Evolutionary conservation across 75 land plant genomes (phyloP).

Genomic region (Selaginella moellendorffii): DNA sequence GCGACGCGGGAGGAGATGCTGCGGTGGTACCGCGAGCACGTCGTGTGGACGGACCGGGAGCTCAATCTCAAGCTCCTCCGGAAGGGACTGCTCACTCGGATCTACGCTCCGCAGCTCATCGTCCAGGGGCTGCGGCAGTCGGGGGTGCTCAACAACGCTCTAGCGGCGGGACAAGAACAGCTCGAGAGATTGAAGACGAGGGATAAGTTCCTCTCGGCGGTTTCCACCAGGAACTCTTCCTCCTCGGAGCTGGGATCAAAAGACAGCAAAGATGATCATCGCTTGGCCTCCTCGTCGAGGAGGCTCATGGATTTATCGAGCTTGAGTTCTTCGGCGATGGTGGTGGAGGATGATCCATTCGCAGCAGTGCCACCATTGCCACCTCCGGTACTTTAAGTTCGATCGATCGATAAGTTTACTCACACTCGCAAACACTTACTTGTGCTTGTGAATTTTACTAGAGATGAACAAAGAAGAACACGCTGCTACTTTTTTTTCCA

Average conservation of each 20-base stretch:
- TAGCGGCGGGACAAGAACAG: slow-evolving; percentile 21
- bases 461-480: no score
- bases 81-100: slow-evolving; percentile 82
- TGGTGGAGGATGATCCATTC: neutral
- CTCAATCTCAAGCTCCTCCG: slow-evolving; percentile 60
- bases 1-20: slow-evolving; percentile 91
- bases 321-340: neutral
- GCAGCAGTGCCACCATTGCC: slow-evolving; percentile 34
- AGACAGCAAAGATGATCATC: neutral
- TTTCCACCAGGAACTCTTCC: neutral
- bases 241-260: neutral
- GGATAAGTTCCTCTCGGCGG: slow-evolving; percentile 15
- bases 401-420: no score
- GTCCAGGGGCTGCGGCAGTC: slow-evolving; percentile 34
- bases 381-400: no score
- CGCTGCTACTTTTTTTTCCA: no score
- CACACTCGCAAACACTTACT: no score
- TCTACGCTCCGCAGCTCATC: slow-evolving; percentile 65
- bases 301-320: neutral
- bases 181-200: slow-evolving; percentile 20
- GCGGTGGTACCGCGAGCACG: slow-evolving; percentile 69
- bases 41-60: slow-evolving; percentile 77
- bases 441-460: no score
- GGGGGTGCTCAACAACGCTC: slow-evolving; percentile 22
- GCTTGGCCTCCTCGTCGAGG: neutral